Conservation (phyloP, 176 grass and related monocot species). For the Avena atlantica region DNA sequence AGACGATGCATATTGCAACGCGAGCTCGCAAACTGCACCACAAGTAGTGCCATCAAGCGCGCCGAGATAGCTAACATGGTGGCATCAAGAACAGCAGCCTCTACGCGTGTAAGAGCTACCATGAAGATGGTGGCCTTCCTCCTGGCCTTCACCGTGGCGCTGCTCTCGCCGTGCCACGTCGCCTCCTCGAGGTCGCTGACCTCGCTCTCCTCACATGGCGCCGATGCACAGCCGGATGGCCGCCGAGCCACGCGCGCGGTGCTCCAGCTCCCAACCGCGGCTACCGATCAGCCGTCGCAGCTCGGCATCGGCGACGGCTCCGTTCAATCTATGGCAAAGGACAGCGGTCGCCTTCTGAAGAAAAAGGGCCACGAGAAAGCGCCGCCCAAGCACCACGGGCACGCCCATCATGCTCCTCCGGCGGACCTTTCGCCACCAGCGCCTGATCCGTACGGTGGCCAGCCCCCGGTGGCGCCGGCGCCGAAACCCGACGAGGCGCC, state of each 20-base stretch:
- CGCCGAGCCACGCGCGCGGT: neutral
- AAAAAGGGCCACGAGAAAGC: conserved; percentile 25
- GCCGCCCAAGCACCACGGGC: conserved; percentile 48
- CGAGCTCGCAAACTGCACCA: neutral
- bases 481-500: neutral
- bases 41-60: neutral
- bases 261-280: conserved; percentile 11
- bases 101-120: neutral
- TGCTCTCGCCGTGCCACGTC: conserved; percentile 23
- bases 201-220: neutral
- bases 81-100: conserved; percentile 21
- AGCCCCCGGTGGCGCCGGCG: conserved; percentile 14
- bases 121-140: neutral
- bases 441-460: conserved; percentile 1
- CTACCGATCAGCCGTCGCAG: neutral
- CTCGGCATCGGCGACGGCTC: no score
- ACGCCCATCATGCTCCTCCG: conserved; percentile 22
- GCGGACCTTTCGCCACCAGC: conserved; percentile 30
- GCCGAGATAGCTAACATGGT: conserved; percentile 22
- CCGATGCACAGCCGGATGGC: conserved; percentile 21
- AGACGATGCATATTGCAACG: conserved; percentile 1
- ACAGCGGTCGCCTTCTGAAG: neutral
- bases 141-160: conserved; percentile 11
- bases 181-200: conserved; percentile 26
- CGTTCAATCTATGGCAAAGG: neutral